phyloP scores from a whole-genome alignment of 768 basidiomycete genomes.

The Amanita brunnescens region DNA sequence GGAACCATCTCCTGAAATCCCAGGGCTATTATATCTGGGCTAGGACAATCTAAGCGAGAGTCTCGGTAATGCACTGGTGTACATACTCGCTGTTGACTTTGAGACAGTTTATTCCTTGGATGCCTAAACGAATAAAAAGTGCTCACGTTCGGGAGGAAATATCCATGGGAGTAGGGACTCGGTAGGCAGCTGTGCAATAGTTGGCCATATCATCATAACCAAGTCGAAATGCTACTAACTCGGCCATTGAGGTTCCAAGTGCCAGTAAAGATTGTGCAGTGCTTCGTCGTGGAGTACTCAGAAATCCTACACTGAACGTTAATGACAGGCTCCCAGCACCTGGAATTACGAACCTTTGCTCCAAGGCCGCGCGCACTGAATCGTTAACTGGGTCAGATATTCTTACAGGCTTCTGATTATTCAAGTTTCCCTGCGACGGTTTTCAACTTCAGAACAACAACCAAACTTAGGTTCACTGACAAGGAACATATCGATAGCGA shows the following conservation, averaged over 20 bases:
- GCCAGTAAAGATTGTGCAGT: conserved; percentile 74
- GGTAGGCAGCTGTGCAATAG: conserved; percentile 45
- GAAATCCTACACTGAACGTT: conserved; percentile 35
- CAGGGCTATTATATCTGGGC: conserved; percentile 84
- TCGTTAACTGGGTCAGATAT: conserved; percentile 95
- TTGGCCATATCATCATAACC: background rate
- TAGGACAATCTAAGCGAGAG: conserved; percentile 19
- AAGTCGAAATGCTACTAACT: conserved; percentile 33
- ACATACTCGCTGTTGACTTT: conserved; percentile 41
- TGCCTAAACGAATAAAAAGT: conserved; percentile 8
- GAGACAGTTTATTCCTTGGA: conserved; percentile 10
- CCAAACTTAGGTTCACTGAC: conserved; percentile 34
- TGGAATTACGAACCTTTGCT: conserved; percentile 43
- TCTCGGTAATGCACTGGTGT: background rate
- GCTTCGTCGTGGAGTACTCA: conserved; percentile 77
- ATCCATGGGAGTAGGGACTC: conserved; percentile 88
- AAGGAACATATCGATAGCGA: conserved; percentile 92
- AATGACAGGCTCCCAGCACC: background rate
- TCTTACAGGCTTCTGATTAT: conserved; percentile 75
- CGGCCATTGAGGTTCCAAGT: conserved; percentile 96
- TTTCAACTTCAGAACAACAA: conserved; percentile 3
- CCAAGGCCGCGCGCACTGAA: conserved; percentile 63
- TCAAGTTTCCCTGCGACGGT: conserved; percentile 84
- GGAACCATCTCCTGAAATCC: conserved; percentile 98
- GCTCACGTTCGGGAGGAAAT: conserved; percentile 73